Conservation (phyloP, 164 flowering plant species). For the Piper betle region DNA sequence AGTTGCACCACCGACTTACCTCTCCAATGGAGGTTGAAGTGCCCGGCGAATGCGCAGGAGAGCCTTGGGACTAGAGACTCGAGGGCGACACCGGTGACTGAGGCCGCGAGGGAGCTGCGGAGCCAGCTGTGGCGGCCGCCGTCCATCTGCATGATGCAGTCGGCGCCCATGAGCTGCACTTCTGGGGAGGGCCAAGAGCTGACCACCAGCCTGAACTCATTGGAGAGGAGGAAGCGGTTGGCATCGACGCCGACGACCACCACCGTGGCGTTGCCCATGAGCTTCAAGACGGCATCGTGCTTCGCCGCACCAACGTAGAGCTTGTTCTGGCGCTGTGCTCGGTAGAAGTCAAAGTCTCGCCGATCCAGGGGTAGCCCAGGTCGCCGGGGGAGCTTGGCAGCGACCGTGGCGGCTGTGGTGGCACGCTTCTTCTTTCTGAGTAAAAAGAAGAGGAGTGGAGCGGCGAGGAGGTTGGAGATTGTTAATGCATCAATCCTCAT, state of each 20-base stretch:
- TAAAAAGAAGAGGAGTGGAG: background rate
- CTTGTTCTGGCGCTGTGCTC: conserved; percentile 37
- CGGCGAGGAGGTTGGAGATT: background rate
- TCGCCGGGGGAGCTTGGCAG: conserved; percentile 41
- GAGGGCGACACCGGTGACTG: conserved; percentile 25
- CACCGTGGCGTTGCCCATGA: conserved; percentile 66
- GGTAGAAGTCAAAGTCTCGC: conserved; percentile 63
- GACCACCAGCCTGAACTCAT: conserved; percentile 68
- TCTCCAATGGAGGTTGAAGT: conserved; percentile 32
- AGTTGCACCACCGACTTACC: conserved; percentile 25
- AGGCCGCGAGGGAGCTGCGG: conserved; percentile 33
- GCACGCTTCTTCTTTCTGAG: background rate
- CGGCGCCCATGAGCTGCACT: conserved; percentile 57
- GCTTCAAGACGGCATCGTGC: conserved; percentile 48
- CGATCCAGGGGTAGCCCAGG: conserved; percentile 69
- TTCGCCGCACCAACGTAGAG: conserved; percentile 35
- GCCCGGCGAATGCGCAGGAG: conserved; percentile 20
- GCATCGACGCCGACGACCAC: conserved; percentile 58
- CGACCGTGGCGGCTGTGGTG: conserved; percentile 5
- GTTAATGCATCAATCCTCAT: background rate
- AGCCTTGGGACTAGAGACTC: conserved; percentile 43
- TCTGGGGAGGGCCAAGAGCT: conserved; percentile 72
- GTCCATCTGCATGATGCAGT: conserved; percentile 51
- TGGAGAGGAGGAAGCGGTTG: conserved; percentile 49
- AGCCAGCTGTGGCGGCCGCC: conserved; percentile 44